Conservation (phyloP, 805 yeast genomes). For the Cyberlindnera meyerae region DNA sequence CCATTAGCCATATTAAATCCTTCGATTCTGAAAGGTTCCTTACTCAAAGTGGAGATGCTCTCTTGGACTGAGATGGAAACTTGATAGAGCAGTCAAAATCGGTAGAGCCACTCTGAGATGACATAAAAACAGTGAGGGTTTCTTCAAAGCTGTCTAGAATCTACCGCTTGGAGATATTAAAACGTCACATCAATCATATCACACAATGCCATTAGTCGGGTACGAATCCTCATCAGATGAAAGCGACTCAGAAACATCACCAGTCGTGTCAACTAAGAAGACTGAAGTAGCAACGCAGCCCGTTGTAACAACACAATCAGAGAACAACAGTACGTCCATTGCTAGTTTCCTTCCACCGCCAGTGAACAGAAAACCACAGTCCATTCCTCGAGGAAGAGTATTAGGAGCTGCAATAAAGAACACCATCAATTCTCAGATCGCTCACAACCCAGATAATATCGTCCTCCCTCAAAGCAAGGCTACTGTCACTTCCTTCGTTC, state of each 20-base stretch:
- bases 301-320: not conserved
- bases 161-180: no score
- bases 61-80: no score
- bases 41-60: no score
- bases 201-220: constrained; percentile 15
- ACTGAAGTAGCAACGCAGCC: not conserved
- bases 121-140: no score
- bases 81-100: no score
- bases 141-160: no score
- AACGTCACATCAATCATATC: no score
- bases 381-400: constrained; percentile 8
- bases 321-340: constrained; percentile 11
- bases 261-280: not conserved
- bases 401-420: constrained; percentile 18
- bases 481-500: constrained; percentile 20
- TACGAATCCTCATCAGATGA: constrained; percentile 17
- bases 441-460: constrained; percentile 18
- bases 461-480: constrained; percentile 12
- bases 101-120: no score
- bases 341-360: constrained; percentile 24
- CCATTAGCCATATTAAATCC: no score
- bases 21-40: no score
- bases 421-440: constrained; percentile 11
- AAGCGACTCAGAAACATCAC: constrained; percentile 5
- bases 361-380: constrained; percentile 12